Percentiles rank a stretch among this genome's conserved stretches.
Conservation (phyloP, 2,329 filamentous ascomycete species). For the Plectosphaerella sp. region DNA sequence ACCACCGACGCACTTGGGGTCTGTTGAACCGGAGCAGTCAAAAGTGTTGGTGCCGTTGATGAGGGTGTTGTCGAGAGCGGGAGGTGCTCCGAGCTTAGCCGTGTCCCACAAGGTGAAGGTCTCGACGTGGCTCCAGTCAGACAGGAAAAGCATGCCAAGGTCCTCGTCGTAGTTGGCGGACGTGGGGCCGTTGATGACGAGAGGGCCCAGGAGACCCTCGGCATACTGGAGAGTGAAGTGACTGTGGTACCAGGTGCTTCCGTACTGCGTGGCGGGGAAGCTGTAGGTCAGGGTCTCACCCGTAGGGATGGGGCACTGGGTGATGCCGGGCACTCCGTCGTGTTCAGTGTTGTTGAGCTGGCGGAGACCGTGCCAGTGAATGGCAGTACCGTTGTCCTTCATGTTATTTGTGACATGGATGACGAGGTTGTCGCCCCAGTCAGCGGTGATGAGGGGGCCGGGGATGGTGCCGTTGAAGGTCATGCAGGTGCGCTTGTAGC, state of each 20-base stretch:
- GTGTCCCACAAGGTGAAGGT: slow-evolving; percentile 7
- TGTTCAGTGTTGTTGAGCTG: slow-evolving; percentile 35
- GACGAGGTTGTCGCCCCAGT: slow-evolving; percentile 41
- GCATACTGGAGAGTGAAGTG: slow-evolving; percentile 47
- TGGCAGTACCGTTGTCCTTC: slow-evolving; percentile 31
- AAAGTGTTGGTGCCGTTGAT: slow-evolving; percentile 36
- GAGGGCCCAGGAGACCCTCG: slow-evolving; percentile 46
- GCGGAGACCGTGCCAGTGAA: slow-evolving; percentile 45
- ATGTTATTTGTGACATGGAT: slow-evolving; percentile 60
- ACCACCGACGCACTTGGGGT: slow-evolving; percentile 17
- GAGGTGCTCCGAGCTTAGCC: slow-evolving; percentile 18
- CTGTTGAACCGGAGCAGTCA: too few species aligned
- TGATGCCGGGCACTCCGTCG: slow-evolving; percentile 40
- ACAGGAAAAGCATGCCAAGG: slow-evolving; percentile 47
- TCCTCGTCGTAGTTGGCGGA: slow-evolving; percentile 52
- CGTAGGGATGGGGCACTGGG: slow-evolving; percentile 35
- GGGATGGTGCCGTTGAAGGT: slow-evolving; percentile 63
- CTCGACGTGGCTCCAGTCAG: slow-evolving; percentile 44
- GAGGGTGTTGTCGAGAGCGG: slow-evolving; percentile 30
- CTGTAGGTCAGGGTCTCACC: slow-evolving; percentile 26
- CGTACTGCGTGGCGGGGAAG: slow-evolving; percentile 30
- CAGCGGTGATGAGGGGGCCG: slow-evolving; percentile 45
- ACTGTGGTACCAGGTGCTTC: slow-evolving; percentile 40
- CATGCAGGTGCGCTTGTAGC: slow-evolving; percentile 47
- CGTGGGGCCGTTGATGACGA: slow-evolving; percentile 45